Evolutionary conservation across 306 rosid genomes (phyloP), one percentile per base, ranked within the genome.

Genomic region (Parietaria judaica): DNA sequence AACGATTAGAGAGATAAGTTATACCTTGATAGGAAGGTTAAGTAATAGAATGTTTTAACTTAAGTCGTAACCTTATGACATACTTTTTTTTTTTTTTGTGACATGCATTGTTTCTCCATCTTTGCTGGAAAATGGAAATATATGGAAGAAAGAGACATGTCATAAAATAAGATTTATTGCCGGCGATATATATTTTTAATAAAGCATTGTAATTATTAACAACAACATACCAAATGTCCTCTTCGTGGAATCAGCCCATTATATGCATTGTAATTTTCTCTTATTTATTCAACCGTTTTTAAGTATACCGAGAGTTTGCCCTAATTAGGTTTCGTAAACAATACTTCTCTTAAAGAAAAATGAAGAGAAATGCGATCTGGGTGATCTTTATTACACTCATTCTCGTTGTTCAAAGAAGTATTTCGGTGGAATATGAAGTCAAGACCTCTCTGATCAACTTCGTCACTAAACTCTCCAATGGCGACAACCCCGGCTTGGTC

Each of bases 171-270:
- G 39, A 14, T 69, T 38, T n/a, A 14, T 51, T 74, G 89, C 84
- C 87, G 87, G 84, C 87, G 31, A 36, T 44, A 49, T 12, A 55
- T 58, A 50, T 73, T 51, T 64, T 41, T 41, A 41, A 41, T 41
- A 41, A 41, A 37, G 63, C 3, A 36, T 41, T 41, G 45, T 41
- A 41, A 41, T 41, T 8, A 41, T 41, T 41, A 38, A 37, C 58
- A 66, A 67, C 13, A 66, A 47, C 46, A 56, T 39, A 41, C 60
- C 58, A 76, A 79, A 77, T 23, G 50, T 59, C 31, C 1, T 66
- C 79, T 68, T 73, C n/a, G 79, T 76, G 63, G 75, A 74, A 57
- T 74, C 81, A 74, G 88, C 72, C 84, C 31, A 80, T 58, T 37
- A 47, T 51, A 8, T 53, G 45, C 67, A 8, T 65, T 59, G 68